Percentiles rank a stretch among this genome's conserved stretches.
These are phyloP conservation scores for Aquanectria penicillioides DNA, from an alignment of 2,329 filamentous ascomycete genomes.

Conservation along the genomic window DNA sequence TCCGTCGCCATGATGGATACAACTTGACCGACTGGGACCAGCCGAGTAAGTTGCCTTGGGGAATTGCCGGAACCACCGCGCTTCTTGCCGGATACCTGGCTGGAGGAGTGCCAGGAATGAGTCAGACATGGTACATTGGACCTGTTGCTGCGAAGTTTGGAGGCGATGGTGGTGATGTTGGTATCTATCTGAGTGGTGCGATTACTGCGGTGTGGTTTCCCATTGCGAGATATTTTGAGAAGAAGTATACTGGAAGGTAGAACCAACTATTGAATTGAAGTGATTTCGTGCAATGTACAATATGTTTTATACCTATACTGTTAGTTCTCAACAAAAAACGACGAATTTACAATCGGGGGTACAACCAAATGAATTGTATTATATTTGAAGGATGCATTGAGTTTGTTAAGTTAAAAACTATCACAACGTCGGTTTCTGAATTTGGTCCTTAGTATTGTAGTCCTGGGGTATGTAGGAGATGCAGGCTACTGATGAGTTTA, in stretches of 20 bases:
- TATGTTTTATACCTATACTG: no score
- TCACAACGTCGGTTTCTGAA: no score
- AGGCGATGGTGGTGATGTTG: constrained; percentile 14
- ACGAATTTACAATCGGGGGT: no score
- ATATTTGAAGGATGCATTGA: no score
- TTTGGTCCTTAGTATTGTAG: no score
- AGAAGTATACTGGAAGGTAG: constrained; percentile 9
- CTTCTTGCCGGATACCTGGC: constrained; percentile 26
- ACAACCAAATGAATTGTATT: no score
- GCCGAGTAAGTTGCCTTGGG: constrained; percentile 27
- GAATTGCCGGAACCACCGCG: constrained; percentile 26
- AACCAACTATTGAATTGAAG: no score
- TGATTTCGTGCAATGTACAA: no score
- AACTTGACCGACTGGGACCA: constrained; percentile 30
- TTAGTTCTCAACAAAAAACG: no score
- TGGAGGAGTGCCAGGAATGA: constrained; percentile 30
- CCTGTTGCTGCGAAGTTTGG: constrained; percentile 19
- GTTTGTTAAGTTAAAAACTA: no score
- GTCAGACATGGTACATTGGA: constrained; percentile 30
- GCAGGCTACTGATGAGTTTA: no score
- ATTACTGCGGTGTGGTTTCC: constrained; percentile 4
- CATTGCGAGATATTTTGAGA: constrained; percentile 9
- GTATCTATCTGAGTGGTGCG: constrained; percentile 10
- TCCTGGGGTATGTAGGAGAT: no score
- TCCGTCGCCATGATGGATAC: constrained; percentile 29